phyloP scores from a whole-genome alignment of 441 rosid genomes.

The Pelargonium australe region DNA sequence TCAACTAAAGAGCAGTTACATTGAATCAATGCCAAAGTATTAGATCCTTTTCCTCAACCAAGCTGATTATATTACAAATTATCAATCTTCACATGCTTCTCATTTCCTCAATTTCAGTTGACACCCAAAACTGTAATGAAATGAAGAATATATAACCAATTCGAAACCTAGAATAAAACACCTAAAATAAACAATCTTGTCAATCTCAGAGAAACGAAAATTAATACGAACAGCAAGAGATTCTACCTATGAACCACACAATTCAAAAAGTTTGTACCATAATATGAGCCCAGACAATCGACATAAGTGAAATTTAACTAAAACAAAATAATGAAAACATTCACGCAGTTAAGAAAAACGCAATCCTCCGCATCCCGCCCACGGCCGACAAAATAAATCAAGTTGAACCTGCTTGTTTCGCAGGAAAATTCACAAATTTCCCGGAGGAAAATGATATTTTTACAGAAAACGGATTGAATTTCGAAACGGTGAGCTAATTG shows the following conservation, averaged over 20 bases:
- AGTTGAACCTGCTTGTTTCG: neutral
- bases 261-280: neutral
- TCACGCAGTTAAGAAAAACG: neutral
- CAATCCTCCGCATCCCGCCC: neutral
- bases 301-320: neutral
- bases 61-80: neutral
- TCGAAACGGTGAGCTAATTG: neutral
- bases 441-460: neutral
- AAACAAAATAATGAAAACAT: neutral
- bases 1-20: neutral
- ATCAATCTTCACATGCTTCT: neutral
- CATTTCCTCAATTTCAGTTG: constrained; percentile 1
- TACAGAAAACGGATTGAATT: neutral
- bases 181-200: neutral
- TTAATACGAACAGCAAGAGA: neutral
- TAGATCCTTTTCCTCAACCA: neutral
- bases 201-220: neutral
- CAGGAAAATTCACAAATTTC: constrained; percentile 3
- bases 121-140: neutral
- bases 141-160: neutral
- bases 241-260: neutral
- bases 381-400: neutral
- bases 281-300: neutral
- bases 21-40: neutral
- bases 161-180: neutral